These are phyloP conservation scores for Russula foetens DNA, from an alignment of 768 basidiomycete genomes.

Conservation along the genomic window DNA sequence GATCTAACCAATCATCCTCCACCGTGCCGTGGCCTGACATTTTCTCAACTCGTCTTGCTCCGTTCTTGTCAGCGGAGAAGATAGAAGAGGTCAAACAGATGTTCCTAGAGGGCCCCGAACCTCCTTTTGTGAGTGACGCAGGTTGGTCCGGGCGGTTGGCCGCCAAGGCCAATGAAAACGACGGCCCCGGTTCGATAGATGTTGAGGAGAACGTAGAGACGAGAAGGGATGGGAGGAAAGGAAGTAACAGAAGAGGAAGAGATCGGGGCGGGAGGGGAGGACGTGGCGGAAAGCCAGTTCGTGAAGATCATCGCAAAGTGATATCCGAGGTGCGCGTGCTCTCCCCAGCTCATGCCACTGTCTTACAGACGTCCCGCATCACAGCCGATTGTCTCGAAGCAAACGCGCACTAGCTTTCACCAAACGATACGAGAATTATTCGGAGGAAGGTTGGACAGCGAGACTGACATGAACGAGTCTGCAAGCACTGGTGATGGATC, in stretches of 20 bases:
- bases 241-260: slow-evolving; percentile 34
- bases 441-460: slow-evolving; percentile 74
- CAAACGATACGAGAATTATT: slow-evolving; percentile 74
- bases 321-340: slow-evolving; percentile 62
- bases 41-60: slow-evolving; percentile 45
- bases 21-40: slow-evolving; percentile 55
- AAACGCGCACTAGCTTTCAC: slow-evolving; percentile 75
- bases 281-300: slow-evolving; percentile 34
- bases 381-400: slow-evolving; percentile 80
- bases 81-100: slow-evolving; percentile 62
- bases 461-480: slow-evolving; percentile 50
- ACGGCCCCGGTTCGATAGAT: slow-evolving; percentile 10
- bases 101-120: slow-evolving; percentile 73
- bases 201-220: slow-evolving; percentile 19
- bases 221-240: slow-evolving; percentile 25
- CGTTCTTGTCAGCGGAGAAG: slow-evolving; percentile 55
- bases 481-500: slow-evolving; percentile 56
- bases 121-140: slow-evolving; percentile 61
- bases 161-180: slow-evolving; percentile 28
- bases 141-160: slow-evolving; percentile 59
- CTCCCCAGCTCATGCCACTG: slow-evolving; percentile 16
- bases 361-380: slow-evolving; percentile 1
- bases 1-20: slow-evolving; percentile 18
- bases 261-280: slow-evolving; percentile 37
- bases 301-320: slow-evolving; percentile 67